A percentile compares a stretch with the other conserved stretches of the same genome.
Conservation (phyloP, 805 yeast genomes). For the Cyberlindnera euphorbiiphila region DNA sequence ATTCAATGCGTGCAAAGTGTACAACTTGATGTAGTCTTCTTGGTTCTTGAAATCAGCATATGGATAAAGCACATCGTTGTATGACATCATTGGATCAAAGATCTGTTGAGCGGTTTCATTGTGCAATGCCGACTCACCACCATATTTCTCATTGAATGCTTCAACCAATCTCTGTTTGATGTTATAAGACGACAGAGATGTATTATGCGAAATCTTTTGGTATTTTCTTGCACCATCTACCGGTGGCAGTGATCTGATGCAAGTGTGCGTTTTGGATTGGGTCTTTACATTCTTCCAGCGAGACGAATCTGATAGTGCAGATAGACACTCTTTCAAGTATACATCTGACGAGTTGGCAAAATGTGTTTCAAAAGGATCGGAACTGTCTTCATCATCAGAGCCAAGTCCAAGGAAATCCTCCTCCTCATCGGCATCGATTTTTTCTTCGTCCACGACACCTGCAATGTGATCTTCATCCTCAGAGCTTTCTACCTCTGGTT, state of each 20-base stretch:
- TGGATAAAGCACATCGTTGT: conserved; percentile 68
- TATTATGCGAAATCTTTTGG: conserved; percentile 20
- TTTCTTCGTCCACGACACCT: conserved; percentile 23
- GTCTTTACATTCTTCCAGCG: conserved; percentile 27
- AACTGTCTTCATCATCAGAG: conserved; percentile 34
- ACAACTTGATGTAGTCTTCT: conserved; percentile 54
- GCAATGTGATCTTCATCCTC: conserved; percentile 27
- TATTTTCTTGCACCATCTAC: conserved; percentile 17
- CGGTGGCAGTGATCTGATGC: conserved; percentile 27
- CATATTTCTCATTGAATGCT: conserved; percentile 24
- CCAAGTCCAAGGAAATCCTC: conserved; percentile 20
- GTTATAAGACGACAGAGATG: conserved; percentile 34
- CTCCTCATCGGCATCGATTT: conserved; percentile 30
- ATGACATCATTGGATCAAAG: conserved; percentile 63
- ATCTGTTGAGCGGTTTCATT: conserved; percentile 46
- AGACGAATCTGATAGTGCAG: conserved; percentile 27
- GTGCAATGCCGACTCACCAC: conserved; percentile 26
- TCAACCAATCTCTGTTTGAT: conserved; percentile 42
- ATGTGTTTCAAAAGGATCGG: conserved; percentile 77
- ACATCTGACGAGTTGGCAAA: conserved; percentile 47
- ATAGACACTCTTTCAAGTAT: conserved; percentile 35
- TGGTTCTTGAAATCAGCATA: conserved; percentile 47
- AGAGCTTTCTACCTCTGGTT: too few relatives aligned
- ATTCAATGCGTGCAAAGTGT: conserved; percentile 69
- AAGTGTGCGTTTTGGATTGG: conserved; percentile 18